Percentiles rank a stretch among this genome's conserved stretches.
Conservation (phyloP, 345 rosid species). For the Lagerstroemia speciosa region DNA sequence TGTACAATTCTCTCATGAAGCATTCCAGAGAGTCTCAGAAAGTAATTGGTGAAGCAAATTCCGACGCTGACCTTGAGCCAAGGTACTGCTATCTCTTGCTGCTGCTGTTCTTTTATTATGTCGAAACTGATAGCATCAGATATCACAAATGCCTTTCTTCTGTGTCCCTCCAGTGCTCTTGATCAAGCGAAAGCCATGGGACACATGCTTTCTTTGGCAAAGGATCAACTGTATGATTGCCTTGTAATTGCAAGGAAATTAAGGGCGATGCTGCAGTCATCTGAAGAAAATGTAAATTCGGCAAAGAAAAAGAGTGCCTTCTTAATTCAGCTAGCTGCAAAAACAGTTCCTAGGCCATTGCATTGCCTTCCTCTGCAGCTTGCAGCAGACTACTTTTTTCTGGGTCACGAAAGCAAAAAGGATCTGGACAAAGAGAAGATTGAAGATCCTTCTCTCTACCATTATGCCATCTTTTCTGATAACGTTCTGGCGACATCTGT, state of each 20-base stretch:
- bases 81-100: constrained; percentile 42
- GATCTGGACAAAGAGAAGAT: constrained; percentile 35
- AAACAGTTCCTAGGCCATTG: constrained; percentile 79
- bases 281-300: constrained; percentile 50
- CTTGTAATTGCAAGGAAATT: constrained; percentile 61
- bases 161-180: constrained; percentile 46
- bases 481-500: constrained; percentile 93
- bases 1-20: constrained; percentile 53
- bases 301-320: constrained; percentile 75
- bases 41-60: constrained; percentile 65
- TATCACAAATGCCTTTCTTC: constrained; percentile 1
- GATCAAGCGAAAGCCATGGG: constrained; percentile 87
- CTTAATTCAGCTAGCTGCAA: constrained; percentile 94
- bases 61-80: constrained; percentile 73
- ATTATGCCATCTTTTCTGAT: constrained; percentile 93
- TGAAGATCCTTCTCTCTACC: constrained; percentile 73
- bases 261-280: constrained; percentile 77
- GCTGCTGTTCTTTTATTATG: constrained; percentile 6
- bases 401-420: constrained; percentile 37
- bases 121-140: neutral
- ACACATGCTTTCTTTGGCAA: constrained; percentile 69
- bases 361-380: constrained; percentile 89
- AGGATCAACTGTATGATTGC: constrained; percentile 74
- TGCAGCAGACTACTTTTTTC: constrained; percentile 62
- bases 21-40: constrained; percentile 47